Base-by-base conservation (phyloP, 176 grass and related monocot species). In the Secale cereale region DNA sequence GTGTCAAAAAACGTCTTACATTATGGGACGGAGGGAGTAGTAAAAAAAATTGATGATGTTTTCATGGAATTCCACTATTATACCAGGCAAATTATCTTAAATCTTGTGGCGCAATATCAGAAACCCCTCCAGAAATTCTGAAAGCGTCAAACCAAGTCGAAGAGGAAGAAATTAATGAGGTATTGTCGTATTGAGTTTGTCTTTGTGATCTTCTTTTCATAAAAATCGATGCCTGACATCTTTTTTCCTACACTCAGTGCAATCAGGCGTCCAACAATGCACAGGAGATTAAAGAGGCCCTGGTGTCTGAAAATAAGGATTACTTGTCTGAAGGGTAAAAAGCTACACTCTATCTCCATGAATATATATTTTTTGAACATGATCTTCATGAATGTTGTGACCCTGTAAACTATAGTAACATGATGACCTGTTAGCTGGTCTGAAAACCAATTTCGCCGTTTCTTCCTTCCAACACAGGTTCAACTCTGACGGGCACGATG, bases 81-180 rank as follows among this genome's bases (percentile, higher is more conserved):
- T 88, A 62, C 46, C 77, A 95, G 91, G 90, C 78, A 59, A 90
- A 92, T 35, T 88, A 94, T 82, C 85, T 96, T 36, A 99, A 94
- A 82, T 90, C 89, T 4, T 95, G 89, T 76, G 93, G 90, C 4
- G 35, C 87, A 11, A 93, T 93, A 75, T 67, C 25, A 39, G 78
- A 95, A 88, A 95, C 81, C 23, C 93, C 87, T 45, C 59, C 78
- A 26, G 91, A 95, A 74, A 84, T 94, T 50, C 12, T 33, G 4
- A 32, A 87, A 78, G n/a, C 12, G 22, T 75, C 45, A 41, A 76
- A 39, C 22, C 26, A 76, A 79, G 11, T 64, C 65, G 59, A 15
- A 74, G 54, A 62, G 59, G 69, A 71, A 52, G 69, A 69, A 27
- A 63, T 39, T 74, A 73, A 72, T 45, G 78, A 91, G 85, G 90